A percentile compares a stretch with the other conserved stretches of the same genome.
phyloP scores from a whole-genome alignment of 257 asterid species.

The Penstemon barbatus region DNA sequence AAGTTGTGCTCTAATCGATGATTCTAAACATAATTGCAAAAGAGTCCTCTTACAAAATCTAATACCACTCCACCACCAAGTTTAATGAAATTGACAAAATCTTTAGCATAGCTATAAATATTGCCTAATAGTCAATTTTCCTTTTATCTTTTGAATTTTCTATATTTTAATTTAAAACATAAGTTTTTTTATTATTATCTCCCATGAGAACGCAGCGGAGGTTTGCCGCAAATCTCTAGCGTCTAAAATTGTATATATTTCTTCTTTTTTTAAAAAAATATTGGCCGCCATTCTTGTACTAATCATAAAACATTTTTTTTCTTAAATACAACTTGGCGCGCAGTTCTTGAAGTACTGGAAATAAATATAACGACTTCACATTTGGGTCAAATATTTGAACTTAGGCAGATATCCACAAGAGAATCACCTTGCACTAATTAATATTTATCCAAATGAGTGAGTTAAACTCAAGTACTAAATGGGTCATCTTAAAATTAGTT shows the following conservation, averaged over 20 bases:
- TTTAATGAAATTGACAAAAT: background rate
- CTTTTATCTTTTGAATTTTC: background rate
- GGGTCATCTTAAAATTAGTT: no score
- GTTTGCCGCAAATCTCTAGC: slow-evolving; percentile 28
- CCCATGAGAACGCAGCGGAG: slow-evolving; percentile 17
- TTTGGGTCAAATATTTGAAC: background rate
- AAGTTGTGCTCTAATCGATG: slow-evolving; percentile 10
- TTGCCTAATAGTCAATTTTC: background rate
- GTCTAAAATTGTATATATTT: background rate
- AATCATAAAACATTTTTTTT: background rate
- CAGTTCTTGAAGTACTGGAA: background rate
- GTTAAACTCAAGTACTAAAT: no score
- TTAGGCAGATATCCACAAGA: slow-evolving; percentile 32
- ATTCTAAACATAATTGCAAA: slow-evolving; percentile 18
- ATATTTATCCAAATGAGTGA: no score
- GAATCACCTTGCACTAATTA: background rate
- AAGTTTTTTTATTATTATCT: background rate
- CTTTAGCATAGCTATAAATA: no score
- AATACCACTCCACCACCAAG: slow-evolving; percentile 11
- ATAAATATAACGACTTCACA: slow-evolving; percentile 12
- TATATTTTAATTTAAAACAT: background rate
- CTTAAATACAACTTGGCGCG: no score
- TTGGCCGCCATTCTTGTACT: background rate
- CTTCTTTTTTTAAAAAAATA: background rate
- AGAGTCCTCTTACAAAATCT: slow-evolving; percentile 2